Evolutionary conservation across 2,329 filamentous ascomycete species (phyloP).

Genomic region (Elsinoe fawcettii): DNA sequence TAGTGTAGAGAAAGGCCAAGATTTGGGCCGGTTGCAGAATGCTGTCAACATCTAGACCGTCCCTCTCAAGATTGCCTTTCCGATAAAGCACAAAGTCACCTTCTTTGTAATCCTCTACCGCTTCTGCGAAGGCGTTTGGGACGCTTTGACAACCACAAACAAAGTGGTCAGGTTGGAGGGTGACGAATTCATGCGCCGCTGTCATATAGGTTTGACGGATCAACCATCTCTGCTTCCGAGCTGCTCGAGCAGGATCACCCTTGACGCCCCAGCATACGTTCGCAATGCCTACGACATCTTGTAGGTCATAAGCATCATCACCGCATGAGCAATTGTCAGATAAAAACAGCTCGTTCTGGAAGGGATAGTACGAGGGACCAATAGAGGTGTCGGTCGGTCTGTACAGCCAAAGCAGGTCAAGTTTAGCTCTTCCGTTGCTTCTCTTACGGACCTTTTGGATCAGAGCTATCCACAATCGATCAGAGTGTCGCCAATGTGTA

Average conservation of each 20-base stretch:
- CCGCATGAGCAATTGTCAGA: constrained; percentile 68
- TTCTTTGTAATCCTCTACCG: constrained; percentile 30
- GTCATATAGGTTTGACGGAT: constrained; percentile 62
- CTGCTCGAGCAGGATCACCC: constrained; percentile 36
- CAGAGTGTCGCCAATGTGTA: constrained; percentile 49
- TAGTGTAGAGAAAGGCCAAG: constrained; percentile 31
- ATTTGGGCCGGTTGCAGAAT: constrained; percentile 57
- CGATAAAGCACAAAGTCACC: constrained; percentile 56
- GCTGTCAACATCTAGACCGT: constrained; percentile 24
- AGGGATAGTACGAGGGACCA: constrained; percentile 58
- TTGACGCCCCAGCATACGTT: constrained; percentile 49
- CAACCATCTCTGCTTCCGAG: constrained; percentile 47
- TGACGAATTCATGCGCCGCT: constrained; percentile 51
- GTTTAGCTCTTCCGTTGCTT: constrained; percentile 33
- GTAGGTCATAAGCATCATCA: constrained; percentile 43
- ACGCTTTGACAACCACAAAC: constrained; percentile 34
- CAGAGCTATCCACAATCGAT: constrained; percentile 60
- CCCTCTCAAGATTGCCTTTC: not conserved
- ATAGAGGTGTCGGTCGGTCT: constrained; percentile 63
- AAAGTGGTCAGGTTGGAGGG: constrained; percentile 49
- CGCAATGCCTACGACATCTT: constrained; percentile 52
- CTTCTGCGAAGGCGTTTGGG: constrained; percentile 22
- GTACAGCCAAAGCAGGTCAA: constrained; percentile 70
- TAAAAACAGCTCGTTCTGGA: constrained; percentile 65
- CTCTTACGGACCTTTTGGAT: constrained; percentile 50